These are phyloP conservation scores for Apiospora malaysiana DNA, from an alignment of 2,329 filamentous ascomycete genomes.

Conservation along the genomic window DNA sequence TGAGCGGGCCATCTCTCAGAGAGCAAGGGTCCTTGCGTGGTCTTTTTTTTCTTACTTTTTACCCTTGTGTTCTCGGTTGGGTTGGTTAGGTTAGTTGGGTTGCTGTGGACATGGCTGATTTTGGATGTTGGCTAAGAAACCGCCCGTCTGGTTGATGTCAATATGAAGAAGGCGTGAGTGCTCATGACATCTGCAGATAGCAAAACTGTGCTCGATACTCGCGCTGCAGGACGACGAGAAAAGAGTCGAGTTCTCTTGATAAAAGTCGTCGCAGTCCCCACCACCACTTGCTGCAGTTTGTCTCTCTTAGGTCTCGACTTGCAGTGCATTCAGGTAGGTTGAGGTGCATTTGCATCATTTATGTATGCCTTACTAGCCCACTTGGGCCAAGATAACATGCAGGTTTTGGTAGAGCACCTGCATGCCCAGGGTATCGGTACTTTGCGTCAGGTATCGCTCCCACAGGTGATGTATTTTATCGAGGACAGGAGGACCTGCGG, in stretches of 20 bases:
- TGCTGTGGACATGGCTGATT: constrained; percentile 10
- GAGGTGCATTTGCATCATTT: constrained; percentile 5
- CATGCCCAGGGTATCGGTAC: constrained; percentile 6
- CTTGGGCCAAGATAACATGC: constrained; percentile 14
- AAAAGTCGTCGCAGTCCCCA: background rate
- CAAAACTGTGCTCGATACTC: background rate
- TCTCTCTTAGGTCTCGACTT: background rate
- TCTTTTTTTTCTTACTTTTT: background rate
- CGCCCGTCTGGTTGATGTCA: background rate
- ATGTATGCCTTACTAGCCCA: constrained; percentile 14
- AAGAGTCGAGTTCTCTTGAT: background rate
- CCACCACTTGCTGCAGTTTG: background rate
- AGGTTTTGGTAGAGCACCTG: constrained; percentile 8
- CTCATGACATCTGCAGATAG: background rate
- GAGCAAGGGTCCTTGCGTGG: constrained; percentile 2
- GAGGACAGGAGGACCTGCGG: constrained; percentile 19
- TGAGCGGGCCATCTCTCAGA: background rate
- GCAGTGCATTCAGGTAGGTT: background rate
- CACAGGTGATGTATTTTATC: background rate
- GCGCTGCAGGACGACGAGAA: background rate
- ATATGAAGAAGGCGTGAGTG: background rate
- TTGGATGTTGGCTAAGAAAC: constrained; percentile 12
- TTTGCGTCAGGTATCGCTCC: background rate
- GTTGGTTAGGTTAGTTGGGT: constrained; percentile 2
- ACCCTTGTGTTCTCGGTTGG: background rate